A percentile compares a stretch with the other conserved stretches of the same genome.
These are phyloP conservation scores for Erysimum cheiranthoides DNA, from an alignment of 345 rosid genomes.

Conservation along the genomic window DNA sequence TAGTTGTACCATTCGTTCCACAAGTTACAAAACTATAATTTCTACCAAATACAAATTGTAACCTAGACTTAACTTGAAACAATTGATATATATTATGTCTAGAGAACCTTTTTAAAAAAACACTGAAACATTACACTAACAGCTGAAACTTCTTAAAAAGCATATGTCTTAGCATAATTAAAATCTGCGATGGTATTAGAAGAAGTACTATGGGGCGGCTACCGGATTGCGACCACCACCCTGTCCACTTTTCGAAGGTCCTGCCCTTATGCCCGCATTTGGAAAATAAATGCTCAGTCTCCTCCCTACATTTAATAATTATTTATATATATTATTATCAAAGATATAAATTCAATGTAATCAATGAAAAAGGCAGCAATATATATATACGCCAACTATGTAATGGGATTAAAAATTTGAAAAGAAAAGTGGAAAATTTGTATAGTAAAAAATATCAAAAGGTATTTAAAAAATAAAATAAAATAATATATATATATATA, in stretches of 20 bases:
- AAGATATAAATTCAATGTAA: not conserved
- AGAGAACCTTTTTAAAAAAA: not conserved
- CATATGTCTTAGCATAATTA: no score
- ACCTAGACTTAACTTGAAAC: no score
- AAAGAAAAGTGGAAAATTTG: no score
- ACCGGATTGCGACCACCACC: slow-evolving; percentile 20
- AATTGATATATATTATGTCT: not conserved
- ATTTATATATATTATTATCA: not conserved
- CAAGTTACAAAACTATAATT: not conserved
- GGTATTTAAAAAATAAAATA: no score
- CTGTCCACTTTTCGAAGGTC: slow-evolving; percentile 17
- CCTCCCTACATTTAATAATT: slow-evolving; percentile 20
- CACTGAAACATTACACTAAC: slow-evolving; percentile 3
- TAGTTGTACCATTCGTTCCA: not conserved
- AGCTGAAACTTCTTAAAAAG: not conserved
- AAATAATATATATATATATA: no score
- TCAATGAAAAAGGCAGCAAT: not conserved
- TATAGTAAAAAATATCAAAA: no score
- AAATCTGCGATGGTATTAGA: not conserved
- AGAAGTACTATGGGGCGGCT: not conserved
- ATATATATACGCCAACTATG: no score
- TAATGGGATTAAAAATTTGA: no score
- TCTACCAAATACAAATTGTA: no score
- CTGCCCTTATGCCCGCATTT: not conserved
- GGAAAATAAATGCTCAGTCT: slow-evolving; percentile 6